Conservation (phyloP, 768 basidiomycete species). For the Mycena crocata region DNA sequence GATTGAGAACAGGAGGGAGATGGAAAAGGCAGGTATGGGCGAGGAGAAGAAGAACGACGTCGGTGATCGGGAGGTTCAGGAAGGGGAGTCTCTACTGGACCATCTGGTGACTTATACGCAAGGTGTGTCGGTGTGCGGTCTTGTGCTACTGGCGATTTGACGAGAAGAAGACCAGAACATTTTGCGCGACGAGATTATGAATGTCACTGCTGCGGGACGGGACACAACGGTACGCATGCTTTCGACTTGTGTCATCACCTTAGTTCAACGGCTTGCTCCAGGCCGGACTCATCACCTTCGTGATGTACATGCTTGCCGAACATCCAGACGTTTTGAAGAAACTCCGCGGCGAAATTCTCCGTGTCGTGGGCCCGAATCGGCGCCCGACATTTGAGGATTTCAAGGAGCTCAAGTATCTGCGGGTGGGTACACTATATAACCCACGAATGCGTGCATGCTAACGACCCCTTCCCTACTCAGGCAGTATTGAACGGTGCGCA, state of each 20-base stretch:
- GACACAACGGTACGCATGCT: slow-evolving; percentile 53
- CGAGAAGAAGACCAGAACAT: slow-evolving; percentile 57
- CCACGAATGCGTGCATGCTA: no score
- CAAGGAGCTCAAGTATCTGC: slow-evolving; percentile 67
- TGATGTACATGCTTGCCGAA: slow-evolving; percentile 65
- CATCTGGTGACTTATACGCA: slow-evolving; percentile 67
- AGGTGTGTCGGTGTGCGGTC: slow-evolving; percentile 45
- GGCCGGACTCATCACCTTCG: slow-evolving; percentile 63
- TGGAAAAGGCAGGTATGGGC: slow-evolving; percentile 3
- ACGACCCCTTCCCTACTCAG: not conserved
- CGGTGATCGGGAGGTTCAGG: slow-evolving; percentile 50
- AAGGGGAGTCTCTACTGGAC: slow-evolving; percentile 61
- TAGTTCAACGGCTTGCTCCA: slow-evolving; percentile 46
- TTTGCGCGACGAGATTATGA: slow-evolving; percentile 57
- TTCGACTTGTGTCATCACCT: not conserved
- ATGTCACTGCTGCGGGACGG: slow-evolving; percentile 57
- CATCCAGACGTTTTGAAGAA: slow-evolving; percentile 58
- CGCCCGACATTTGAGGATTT: slow-evolving; percentile 67
- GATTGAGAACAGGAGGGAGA: slow-evolving; percentile 49
- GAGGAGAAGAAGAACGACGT: slow-evolving; percentile 37
- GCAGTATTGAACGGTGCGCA: slow-evolving; percentile 16
- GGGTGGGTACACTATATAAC: no score
- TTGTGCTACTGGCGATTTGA: not conserved
- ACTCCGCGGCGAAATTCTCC: slow-evolving; percentile 63
- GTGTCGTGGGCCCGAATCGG: slow-evolving; percentile 54